Percentiles rank a stretch among this genome's conserved stretches.
Conservation (phyloP, 2,329 filamentous ascomycete genomes). For the Fusarium buxicola region DNA sequence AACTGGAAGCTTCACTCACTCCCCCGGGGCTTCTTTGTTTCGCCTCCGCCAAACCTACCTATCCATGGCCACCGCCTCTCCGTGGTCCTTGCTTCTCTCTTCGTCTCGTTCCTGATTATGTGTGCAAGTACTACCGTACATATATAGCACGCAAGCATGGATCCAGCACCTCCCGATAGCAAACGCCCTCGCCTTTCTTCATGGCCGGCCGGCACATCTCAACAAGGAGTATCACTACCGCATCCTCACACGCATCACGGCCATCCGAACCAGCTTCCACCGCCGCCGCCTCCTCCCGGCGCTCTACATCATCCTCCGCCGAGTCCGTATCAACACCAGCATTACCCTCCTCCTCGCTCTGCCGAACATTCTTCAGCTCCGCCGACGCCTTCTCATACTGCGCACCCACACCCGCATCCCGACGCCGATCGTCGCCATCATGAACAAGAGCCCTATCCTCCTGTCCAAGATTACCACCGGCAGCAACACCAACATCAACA, state of each 20-base stretch:
- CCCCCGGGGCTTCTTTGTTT: constrained; percentile 45
- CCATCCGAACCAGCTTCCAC: constrained; percentile 46
- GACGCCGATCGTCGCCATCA: constrained; percentile 67
- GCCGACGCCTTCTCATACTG: constrained; percentile 45
- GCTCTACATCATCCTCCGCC: constrained; percentile 50
- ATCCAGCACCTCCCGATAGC: constrained; percentile 67
- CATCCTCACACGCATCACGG: constrained; percentile 48
- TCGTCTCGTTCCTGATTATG: constrained; percentile 53
- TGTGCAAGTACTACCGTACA: constrained; percentile 51
- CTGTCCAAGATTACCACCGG: constrained; percentile 65
- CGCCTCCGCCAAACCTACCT: constrained; percentile 45
- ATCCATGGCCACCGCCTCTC: constrained; percentile 52
- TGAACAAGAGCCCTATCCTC: constrained; percentile 66
- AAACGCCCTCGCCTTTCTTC: constrained; percentile 69
- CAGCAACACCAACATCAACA: constrained; percentile 42
- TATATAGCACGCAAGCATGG: constrained; percentile 65
- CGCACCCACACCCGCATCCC: constrained; percentile 49
- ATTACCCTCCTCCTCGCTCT: constrained; percentile 46
- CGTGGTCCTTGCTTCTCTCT: constrained; percentile 53
- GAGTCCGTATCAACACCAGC: constrained; percentile 57
- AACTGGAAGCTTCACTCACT: constrained; percentile 47
- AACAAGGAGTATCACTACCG: constrained; percentile 61
- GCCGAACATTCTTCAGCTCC: constrained; percentile 50
- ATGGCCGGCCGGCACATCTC: constrained; percentile 62
- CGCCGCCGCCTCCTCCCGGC: constrained; percentile 45